Evolutionary conservation across 352 stramenopile genomes (phyloP), one percentile per base, ranked within the genome.

Genomic region (Pythium apleroticum): DNA sequence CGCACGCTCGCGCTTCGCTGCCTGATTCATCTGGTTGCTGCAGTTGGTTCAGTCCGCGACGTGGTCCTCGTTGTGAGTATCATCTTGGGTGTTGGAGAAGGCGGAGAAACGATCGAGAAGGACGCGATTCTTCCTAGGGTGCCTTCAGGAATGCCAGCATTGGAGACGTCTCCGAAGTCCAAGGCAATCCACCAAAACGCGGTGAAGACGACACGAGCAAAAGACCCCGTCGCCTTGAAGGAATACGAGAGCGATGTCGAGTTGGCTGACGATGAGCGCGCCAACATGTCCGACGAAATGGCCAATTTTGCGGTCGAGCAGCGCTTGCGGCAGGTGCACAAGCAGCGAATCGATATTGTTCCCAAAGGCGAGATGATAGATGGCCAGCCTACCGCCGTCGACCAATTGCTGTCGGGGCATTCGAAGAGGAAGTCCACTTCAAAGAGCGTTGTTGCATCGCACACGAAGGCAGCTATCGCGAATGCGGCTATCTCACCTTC

Each of bases 21-120:
- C 0, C 63, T 94, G 12, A 63, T 91, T 41, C 72, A 78, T 33
- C 66, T 94, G 1, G 83, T 83, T 15, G 77, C 70, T 0, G 81
- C 81, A 0, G 77, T 69, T 0, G 79, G 72, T 11, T 89, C 81
- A 0, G 53, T 90, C 3, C 63, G 72, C 1, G 81, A 90, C 46
- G 87, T 90, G 12, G 63, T 94, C 5, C 22, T 84, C 12, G 75
- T 83, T 4, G 11, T 94, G 0, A 66, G 66, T 31, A 73, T 94
- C 7, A 62, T 94, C 43, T 57, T 92, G 20, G 79, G 81, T 3
- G 68, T 72, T 7, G 66, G 52, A 6, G 80, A 89, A 25, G 45
- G 24, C 2, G 37, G 30, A 3, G 43, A 46, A 17, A 3, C 43
- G 2, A 25, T 19, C 15, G 53, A 57, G 17, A 49, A 49, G n/a